Percentiles rank a stretch among this genome's conserved stretches.
These are phyloP conservation scores for Venturia oleaginea DNA, from an alignment of 2,329 filamentous ascomycete genomes.

Conservation along the genomic window DNA sequence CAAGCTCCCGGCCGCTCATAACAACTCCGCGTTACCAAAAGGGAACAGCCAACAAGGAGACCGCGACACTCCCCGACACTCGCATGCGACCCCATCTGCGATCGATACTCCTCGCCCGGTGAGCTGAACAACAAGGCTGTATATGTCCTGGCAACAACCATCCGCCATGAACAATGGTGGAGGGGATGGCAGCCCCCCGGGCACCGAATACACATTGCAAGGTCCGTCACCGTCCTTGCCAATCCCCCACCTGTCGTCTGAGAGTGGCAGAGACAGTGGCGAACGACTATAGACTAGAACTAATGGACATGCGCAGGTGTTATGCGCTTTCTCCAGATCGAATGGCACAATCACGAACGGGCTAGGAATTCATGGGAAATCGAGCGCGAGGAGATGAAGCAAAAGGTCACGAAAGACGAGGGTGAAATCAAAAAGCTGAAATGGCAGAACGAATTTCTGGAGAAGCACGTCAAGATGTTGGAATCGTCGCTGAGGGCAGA, in stretches of 20 bases:
- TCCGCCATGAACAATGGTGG: conserved; percentile 51
- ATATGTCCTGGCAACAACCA: conserved; percentile 63
- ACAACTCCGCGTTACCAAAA: conserved; percentile 1
- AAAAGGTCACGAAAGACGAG: conserved; percentile 87
- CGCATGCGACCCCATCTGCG: not conserved
- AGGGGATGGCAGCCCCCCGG: conserved; percentile 43
- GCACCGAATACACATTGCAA: conserved; percentile 65
- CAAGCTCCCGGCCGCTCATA: not conserved
- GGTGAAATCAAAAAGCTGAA: conserved; percentile 81
- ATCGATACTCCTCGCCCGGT: not conserved
- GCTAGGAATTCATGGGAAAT: conserved; percentile 99
- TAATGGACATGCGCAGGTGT: conserved; percentile 53
- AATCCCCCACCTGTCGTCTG: not conserved
- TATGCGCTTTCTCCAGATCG: conserved; percentile 97
- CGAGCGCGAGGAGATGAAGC: conserved; percentile 98
- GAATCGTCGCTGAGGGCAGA: conserved; percentile 83
- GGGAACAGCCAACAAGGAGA: not conserved
- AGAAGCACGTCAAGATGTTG: conserved; percentile 82
- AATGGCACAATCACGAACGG: conserved; percentile 98
- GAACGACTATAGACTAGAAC: not conserved
- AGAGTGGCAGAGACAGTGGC: not conserved
- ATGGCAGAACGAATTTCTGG: conserved; percentile 77
- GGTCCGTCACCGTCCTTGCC: conserved; percentile 37
- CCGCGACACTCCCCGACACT: not conserved
- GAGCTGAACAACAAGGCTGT: not conserved